phyloP scores from a whole-genome alignment of 83 land plant species.

The Picea abies region DNA sequence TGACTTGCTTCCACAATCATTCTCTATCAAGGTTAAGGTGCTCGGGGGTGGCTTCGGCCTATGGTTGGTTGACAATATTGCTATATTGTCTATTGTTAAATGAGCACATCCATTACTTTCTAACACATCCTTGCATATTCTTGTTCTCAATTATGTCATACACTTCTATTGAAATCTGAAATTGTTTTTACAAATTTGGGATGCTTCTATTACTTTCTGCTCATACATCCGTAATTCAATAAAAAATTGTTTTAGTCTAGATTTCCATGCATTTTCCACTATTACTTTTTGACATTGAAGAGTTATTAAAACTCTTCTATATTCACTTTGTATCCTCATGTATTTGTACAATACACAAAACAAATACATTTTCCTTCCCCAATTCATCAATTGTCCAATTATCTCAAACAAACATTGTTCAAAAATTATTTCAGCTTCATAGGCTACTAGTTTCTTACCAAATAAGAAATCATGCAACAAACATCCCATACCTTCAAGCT shows the following conservation, averaged over 20 bases:
- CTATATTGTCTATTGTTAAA: too few relatives aligned
- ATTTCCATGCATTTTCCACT: not conserved
- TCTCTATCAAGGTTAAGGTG: too few relatives aligned
- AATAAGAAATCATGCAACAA: not conserved
- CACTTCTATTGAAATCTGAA: too few relatives aligned
- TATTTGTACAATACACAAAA: not conserved
- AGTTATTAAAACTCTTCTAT: not conserved
- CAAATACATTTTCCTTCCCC: not conserved
- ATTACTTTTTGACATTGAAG: not conserved
- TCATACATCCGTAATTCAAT: not conserved
- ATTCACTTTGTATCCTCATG: not conserved
- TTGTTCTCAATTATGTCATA: not conserved
- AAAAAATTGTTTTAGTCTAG: not conserved
- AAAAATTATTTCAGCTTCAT: not conserved
- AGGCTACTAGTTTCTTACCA: not conserved
- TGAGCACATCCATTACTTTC: not conserved
- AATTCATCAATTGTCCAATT: not conserved
- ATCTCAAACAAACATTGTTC: not conserved
- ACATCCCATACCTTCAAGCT: not conserved
- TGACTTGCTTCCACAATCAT: too few relatives aligned
- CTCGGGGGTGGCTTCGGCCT: too few relatives aligned
- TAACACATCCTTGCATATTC: not conserved
- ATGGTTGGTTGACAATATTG: too few relatives aligned
- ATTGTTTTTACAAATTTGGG: too few relatives aligned
- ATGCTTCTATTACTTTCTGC: not conserved